Evolutionary conservation across 768 basidiomycete genomes (phyloP).

Genomic region (Daedaleopsis sinensis): DNA sequence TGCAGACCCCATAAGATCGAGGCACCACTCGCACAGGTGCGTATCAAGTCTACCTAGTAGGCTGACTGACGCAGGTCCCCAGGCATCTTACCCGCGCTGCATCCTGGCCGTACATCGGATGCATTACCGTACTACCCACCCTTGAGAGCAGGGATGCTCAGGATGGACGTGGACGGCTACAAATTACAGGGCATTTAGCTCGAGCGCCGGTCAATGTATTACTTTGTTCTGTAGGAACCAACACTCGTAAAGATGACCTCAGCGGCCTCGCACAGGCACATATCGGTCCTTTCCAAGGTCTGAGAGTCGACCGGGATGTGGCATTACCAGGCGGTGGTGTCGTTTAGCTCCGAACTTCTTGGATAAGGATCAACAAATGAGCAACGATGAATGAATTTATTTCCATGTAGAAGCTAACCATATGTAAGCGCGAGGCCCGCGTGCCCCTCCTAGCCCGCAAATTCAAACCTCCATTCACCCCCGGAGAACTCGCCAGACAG

Average conservation of each 20-base stretch:
- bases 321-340: neutral
- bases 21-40: too few relatives aligned
- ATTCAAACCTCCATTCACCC: slow-evolving; percentile 30
- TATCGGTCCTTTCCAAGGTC: neutral
- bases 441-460: slow-evolving; percentile 19
- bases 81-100: neutral
- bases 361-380: too few relatives aligned
- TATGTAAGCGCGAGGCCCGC: slow-evolving; percentile 3
- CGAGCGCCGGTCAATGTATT: neutral
- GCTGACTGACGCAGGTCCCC: too few relatives aligned
- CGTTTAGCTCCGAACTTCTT: too few relatives aligned
- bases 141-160: neutral
- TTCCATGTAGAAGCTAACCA: slow-evolving; percentile 9
- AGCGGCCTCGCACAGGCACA: neutral
- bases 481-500: slow-evolving; percentile 48
- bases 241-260: neutral
- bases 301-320: neutral
- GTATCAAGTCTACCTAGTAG: too few relatives aligned
- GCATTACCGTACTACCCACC: neutral
- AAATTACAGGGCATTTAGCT: neutral
- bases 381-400: neutral
- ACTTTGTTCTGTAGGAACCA: neutral
- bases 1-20: too few relatives aligned
- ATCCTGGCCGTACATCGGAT: neutral
- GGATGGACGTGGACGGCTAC: neutral